Percentiles rank a stretch among this genome's conserved stretches.
phyloP scores from a whole-genome alignment of 306 rosid species.

The Dalbergia oliveri region DNA sequence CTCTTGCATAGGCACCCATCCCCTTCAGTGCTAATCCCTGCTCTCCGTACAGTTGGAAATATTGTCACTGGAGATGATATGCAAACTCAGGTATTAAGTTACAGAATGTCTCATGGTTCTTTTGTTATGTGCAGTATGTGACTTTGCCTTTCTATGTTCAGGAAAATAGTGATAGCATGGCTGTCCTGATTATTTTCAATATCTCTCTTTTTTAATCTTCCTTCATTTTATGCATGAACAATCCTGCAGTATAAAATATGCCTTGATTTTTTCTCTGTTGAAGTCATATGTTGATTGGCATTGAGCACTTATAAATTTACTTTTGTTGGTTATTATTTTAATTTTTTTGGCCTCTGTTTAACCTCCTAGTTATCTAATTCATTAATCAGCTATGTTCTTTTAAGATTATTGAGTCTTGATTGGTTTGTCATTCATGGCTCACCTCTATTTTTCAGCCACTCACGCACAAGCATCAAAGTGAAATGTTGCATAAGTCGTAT shows the following conservation, averaged over 20 bases:
- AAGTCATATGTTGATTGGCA: no score
- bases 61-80: constrained; percentile 96
- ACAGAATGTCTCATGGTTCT: not conserved
- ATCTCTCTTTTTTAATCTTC: not conserved
- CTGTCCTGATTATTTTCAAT: constrained; percentile 9
- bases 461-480: constrained; percentile 1
- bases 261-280: not conserved
- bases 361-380: not conserved
- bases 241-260: not conserved
- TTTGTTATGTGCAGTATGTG: constrained; percentile 11
- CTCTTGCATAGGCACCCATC: constrained; percentile 75
- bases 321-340: not conserved
- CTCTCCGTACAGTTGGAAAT: constrained; percentile 94
- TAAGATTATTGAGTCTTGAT: not conserved
- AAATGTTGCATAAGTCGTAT: constrained; percentile 11
- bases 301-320: not conserved
- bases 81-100: constrained; percentile 86
- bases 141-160: constrained; percentile 11
- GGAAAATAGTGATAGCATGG: constrained; percentile 3
- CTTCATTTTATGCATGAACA: not conserved
- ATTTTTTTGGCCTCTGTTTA: no score
- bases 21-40: constrained; percentile 92
- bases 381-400: not conserved
- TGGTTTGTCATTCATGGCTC: not conserved
- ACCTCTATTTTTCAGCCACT: not conserved